Base-by-base conservation (phyloP, 257 asterid genomes). In the Scutellaria baicalensis region DNA sequence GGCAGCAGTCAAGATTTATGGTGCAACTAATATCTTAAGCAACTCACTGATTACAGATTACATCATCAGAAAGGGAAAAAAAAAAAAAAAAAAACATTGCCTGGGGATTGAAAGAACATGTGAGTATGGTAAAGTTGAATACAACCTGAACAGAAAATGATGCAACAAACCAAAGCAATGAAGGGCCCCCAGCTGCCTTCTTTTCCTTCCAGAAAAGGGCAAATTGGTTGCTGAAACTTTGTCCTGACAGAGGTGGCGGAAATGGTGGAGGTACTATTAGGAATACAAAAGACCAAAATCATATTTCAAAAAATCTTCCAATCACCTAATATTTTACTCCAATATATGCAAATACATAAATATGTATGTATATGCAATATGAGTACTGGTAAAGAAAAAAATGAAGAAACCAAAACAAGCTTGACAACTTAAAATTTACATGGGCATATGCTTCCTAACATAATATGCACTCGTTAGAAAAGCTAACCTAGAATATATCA, bases 261-360 rank as follows among this genome's bases (percentile, higher is more conserved):
- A 89, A 86, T 66, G 92, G 96, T 75, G 85, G 96, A 66, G 96
- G 97, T 86, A 94, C 97, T 94, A 75, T 71, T 65, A 74, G 75
- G 75, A 73, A 73, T 62, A 59, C 82, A 84, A 64, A 59, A 78
- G 57, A 66, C 64, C 59, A 69, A 77, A 64, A 36, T 55, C 18
- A 81, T 70, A 70, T 67, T 36, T 61, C 68, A 66, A 33, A 75
- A 21, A 58, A 51, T 13, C 14, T 50, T 42, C 36, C 13, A 20
- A 43, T 36, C 20, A 59, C 18, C n/a, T 55, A 21, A 35, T 13
- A 62, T 63, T 42, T 78, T 44, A 57, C 18, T 21, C 52, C 44
- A 62, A 49, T 45, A n/a, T 33, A 20, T 21, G 31, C 20, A 8
- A 5, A 31, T 31, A 69, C 33, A 27, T 27, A 27, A 4, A 27